phyloP scores from a whole-genome alignment of 805 yeast genomes.

The Peterozyma xylosa region DNA sequence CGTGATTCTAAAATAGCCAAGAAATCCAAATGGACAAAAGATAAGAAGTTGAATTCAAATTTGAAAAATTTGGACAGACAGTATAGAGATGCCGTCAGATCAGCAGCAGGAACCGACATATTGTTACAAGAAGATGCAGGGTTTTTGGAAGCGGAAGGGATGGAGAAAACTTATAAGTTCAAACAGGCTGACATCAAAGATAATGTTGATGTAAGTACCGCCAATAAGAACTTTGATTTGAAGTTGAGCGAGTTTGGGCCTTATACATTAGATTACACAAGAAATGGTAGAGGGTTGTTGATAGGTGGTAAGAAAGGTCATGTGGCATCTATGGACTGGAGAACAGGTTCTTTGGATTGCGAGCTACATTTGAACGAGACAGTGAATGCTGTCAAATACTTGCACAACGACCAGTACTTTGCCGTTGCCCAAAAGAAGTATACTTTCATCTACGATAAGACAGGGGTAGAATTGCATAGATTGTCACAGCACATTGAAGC shows the following conservation, averaged over 20 bases:
- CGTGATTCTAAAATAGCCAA: conserved; percentile 19
- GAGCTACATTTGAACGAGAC: conserved; percentile 87
- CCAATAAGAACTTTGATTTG: conserved; percentile 68
- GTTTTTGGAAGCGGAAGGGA: conserved; percentile 84
- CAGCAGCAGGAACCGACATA: conserved; percentile 84
- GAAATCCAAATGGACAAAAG: conserved; percentile 33
- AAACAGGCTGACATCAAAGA: conserved; percentile 70
- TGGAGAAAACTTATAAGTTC: conserved; percentile 88
- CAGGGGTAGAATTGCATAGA: conserved; percentile 88
- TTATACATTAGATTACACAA: conserved; percentile 69
- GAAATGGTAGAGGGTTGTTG: conserved; percentile 81
- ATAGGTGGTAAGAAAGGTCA: conserved; percentile 92
- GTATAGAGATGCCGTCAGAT: conserved; percentile 68
- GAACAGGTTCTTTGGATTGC: conserved; percentile 71
- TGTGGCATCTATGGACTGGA: conserved; percentile 94
- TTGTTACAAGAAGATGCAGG: conserved; percentile 82
- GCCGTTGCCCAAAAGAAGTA: conserved; percentile 97
- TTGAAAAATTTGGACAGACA: conserved; percentile 62
- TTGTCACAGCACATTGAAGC: conserved; percentile 85
- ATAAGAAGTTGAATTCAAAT: conserved; percentile 56
- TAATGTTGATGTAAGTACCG: conserved; percentile 71
- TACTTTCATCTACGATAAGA: conserved; percentile 84
- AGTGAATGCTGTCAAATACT: conserved; percentile 79
- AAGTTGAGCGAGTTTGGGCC: conserved; percentile 80
- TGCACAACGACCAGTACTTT: conserved; percentile 88